A percentile compares a stretch with the other conserved stretches of the same genome.
These are phyloP conservation scores for Pelargonium citronellum DNA, from an alignment of 441 rosid genomes.

Conservation along the genomic window DNA sequence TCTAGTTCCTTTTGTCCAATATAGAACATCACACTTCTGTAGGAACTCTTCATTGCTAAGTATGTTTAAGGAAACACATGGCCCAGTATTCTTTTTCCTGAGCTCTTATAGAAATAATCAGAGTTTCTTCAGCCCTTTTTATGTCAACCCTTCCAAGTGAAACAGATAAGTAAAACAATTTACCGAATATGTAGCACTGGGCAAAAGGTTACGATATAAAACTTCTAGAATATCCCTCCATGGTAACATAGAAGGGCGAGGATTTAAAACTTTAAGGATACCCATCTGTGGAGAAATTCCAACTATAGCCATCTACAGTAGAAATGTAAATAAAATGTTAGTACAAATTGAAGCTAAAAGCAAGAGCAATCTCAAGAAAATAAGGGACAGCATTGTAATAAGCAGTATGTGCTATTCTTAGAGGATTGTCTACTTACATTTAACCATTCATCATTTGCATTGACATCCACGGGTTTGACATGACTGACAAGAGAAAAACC, in stretches of 20 bases:
- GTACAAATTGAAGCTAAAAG: constrained; percentile 15
- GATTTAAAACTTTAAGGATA: constrained; percentile 40
- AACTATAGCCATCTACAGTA: constrained; percentile 80
- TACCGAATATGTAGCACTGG: not conserved
- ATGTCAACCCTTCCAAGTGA: constrained; percentile 14
- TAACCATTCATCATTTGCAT: constrained; percentile 91
- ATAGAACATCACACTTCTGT: constrained; percentile 84
- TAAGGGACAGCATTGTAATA: not conserved
- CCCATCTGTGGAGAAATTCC: constrained; percentile 86
- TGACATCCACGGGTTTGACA: constrained; percentile 82
- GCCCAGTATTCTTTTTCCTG: constrained; percentile 9
- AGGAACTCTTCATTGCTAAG: constrained; percentile 87
- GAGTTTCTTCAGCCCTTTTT: constrained; percentile 6
- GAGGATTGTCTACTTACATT: constrained; percentile 56
- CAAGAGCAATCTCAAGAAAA: constrained; percentile 20
- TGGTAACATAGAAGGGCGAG: not conserved
- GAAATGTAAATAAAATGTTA: constrained; percentile 13
- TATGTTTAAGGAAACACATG: constrained; percentile 36
- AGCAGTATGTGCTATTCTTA: constrained; percentile 7
- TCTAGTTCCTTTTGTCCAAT: constrained; percentile 80
- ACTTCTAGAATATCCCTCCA: constrained; percentile 38
- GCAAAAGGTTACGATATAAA: not conserved
- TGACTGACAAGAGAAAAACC: constrained; percentile 46
- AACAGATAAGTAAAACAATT: constrained; percentile 1
- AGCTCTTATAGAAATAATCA: constrained; percentile 6